Base-by-base conservation (phyloP, 208 protist species). In the Wallacemonas sp. region DNA sequence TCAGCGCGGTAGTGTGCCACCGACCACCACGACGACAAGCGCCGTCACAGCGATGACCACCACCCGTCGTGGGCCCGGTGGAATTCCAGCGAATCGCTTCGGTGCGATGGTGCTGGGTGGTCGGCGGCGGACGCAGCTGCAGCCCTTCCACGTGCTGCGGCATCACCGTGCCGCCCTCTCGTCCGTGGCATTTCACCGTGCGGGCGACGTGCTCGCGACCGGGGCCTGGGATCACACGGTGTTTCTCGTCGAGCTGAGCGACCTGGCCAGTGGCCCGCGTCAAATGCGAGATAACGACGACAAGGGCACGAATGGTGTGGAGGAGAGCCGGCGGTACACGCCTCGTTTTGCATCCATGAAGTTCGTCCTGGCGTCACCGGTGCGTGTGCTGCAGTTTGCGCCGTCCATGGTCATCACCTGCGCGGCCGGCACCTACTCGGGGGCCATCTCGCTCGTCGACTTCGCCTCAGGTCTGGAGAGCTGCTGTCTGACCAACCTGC, bases 381-480 rank as follows among this genome's bases (percentile, higher is more conserved):
- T 92, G 36, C 84, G 90, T 4, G 71, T 61, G 23, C 29, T 95
- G 29, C 46, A 57, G 41, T 94, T 94, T 46, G 67, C 73, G 3
- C 82, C 75, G 28, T 88, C 83, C 11, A 68, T 93, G 61, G 80
- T 90, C 18, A 69, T 92, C 14, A 95, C 86, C 12, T 91, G 91
- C 72, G 86, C 89, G 10, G 81, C 84, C 1, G 92, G 80, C 25
- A 74, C 76, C 46, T 82, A 79, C 66, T 73, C 81, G 61, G 89
- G 92, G 20, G 36, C 66, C 12, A 65, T 97, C 25, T 50, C 64
- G 12, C 67, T 94, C 1, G 74, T 91, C 31, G 92, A 97, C 49
- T 65, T 80, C 45, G 89, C 83, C 41, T 76, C 86, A 1, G 65
- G 74, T 0, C 25, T 62, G 25, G 67, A 78, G 11, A 84, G 78